A percentile compares a stretch with the other conserved stretches of the same genome.
phyloP scores from a whole-genome alignment of 169 alveolate genomes.

The Eimeria necatrix region DNA sequence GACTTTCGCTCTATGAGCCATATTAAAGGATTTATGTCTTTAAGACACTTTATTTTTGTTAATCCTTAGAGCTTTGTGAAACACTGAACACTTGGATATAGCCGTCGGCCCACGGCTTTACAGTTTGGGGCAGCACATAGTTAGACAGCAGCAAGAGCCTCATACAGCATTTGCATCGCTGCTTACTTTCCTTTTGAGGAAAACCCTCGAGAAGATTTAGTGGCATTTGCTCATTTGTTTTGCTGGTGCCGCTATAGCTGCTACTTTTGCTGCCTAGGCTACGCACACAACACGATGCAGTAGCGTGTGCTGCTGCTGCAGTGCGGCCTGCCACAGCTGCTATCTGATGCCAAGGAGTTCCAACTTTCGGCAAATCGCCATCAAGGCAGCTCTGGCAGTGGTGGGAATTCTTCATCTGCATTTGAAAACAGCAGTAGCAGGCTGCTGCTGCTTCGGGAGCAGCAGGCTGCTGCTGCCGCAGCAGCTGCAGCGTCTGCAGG shows the following conservation, averaged over 20 bases:
- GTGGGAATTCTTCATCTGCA: neutral
- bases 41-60: too few relatives aligned
- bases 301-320: slow-evolving; percentile 50
- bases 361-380: neutral
- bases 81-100: too few relatives aligned
- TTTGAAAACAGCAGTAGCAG: neutral
- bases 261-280: neutral
- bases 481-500: neutral
- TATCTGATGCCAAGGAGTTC: neutral
- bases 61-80: too few relatives aligned
- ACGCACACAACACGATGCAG: neutral
- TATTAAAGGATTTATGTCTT: too few relatives aligned
- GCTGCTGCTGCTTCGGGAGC: neutral
- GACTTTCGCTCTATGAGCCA: too few relatives aligned
- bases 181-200: too few relatives aligned
- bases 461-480: neutral
- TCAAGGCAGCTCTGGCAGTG: neutral
- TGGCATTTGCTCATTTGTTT: too few relatives aligned
- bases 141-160: too few relatives aligned
- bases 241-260: neutral
- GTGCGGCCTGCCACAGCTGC: neutral
- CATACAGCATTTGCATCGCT: too few relatives aligned
- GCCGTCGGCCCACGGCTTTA: too few relatives aligned
- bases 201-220: too few relatives aligned
- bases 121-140: too few relatives aligned